Conservation (phyloP, 805 yeast genomes). For the Schwanniomyces pseudopolymorphus region DNA sequence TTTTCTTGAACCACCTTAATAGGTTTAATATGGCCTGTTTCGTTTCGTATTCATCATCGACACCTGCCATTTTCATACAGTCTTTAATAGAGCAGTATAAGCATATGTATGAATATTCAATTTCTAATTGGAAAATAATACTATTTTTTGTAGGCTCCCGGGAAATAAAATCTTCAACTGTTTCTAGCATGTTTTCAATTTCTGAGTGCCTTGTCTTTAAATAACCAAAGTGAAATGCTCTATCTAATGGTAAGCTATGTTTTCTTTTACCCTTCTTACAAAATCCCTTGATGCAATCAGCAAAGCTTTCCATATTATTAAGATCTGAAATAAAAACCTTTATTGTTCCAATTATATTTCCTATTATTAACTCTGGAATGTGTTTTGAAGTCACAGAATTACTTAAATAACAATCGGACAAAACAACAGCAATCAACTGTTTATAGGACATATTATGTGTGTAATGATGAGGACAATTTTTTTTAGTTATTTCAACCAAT, state of each 20-base stretch:
- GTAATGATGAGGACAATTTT: not conserved
- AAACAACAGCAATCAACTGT: not conserved
- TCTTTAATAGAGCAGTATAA: not conserved
- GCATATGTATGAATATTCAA: slow-evolving; percentile 1
- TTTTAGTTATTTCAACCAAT: slow-evolving; percentile 1
- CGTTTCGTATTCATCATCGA: slow-evolving; percentile 1
- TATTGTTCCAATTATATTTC: not conserved
- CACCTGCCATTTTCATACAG: slow-evolving; percentile 2
- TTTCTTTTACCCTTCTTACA: not conserved
- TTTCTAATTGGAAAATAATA: not conserved
- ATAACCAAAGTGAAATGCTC: not conserved
- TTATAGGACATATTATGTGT: not conserved
- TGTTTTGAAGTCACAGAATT: not conserved
- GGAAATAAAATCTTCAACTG: not conserved
- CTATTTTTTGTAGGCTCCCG: not conserved
- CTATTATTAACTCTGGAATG: slow-evolving; percentile 1
- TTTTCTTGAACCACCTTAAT: not conserved
- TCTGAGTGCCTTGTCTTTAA: not conserved
- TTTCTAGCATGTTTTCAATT: not conserved
- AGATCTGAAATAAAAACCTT: not conserved
- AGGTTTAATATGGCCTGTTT: not conserved
- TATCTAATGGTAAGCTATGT: not conserved
- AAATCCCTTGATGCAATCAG: not conserved
- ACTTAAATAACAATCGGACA: not conserved
- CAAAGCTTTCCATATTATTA: not conserved